phyloP scores from a whole-genome alignment of 805 yeast genomes.

The Cyberlindnera xylosilytica region DNA sequence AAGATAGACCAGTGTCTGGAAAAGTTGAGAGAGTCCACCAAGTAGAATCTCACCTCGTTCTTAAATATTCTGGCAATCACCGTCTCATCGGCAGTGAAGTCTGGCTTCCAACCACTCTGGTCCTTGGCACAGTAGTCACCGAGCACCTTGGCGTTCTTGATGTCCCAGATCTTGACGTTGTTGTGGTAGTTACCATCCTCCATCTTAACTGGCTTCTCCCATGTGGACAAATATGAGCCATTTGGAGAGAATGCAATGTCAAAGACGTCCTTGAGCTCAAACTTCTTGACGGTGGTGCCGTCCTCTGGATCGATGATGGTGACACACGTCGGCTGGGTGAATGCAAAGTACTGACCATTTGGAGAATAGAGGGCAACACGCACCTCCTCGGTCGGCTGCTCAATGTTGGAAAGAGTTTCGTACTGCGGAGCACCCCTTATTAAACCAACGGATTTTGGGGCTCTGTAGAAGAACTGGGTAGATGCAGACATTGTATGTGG shows the following conservation, averaged over 20 bases:
- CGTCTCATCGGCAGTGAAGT: conserved; percentile 79
- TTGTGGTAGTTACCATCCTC: conserved; percentile 74
- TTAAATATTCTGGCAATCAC: conserved; percentile 58
- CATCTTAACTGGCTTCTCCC: conserved; percentile 81
- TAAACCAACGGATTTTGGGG: conserved; percentile 53
- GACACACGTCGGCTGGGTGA: conserved; percentile 62
- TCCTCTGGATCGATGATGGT: conserved; percentile 53
- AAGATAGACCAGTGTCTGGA: conserved; percentile 58
- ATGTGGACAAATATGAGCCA: conserved; percentile 77
- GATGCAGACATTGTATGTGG: conserved; percentile 21
- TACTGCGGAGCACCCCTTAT: conserved; percentile 44
- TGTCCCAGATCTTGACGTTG: conserved; percentile 75
- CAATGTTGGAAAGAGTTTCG: conserved; percentile 26
- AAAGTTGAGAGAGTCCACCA: conserved; percentile 43
- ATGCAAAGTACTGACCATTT: conserved; percentile 67
- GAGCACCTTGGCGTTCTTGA: conserved; percentile 45
- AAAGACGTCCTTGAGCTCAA: conserved; percentile 64
- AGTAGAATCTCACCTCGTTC: conserved; percentile 68
- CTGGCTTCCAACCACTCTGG: conserved; percentile 92
- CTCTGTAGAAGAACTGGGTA: conserved; percentile 38
- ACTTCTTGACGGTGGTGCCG: conserved; percentile 42
- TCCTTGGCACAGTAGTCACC: conserved; percentile 71
- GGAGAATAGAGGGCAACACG: conserved; percentile 66
- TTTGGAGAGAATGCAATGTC: conserved; percentile 88
- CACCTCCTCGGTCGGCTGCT: conserved; percentile 41